Conservation (phyloP, 2,329 filamentous ascomycete species). For the Sarocladium strictum region DNA sequence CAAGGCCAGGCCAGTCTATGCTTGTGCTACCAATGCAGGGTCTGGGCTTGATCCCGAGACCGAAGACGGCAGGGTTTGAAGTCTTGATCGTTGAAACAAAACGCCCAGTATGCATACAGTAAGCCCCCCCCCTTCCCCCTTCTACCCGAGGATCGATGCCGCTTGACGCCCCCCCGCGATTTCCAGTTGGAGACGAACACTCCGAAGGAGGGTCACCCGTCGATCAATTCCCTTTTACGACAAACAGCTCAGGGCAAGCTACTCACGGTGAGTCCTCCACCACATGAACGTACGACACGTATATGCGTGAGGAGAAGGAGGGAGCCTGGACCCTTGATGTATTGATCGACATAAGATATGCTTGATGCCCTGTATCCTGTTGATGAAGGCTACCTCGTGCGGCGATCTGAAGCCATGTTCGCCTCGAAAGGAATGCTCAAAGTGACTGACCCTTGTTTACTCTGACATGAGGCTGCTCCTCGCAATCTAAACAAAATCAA, state of each 20-base stretch:
- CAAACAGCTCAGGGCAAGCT: neutral
- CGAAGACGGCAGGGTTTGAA: neutral
- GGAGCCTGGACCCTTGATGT: neutral
- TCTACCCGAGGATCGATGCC: neutral
- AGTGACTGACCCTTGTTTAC: neutral
- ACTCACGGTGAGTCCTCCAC: neutral
- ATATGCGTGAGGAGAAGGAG: too few species aligned
- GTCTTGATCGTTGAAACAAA: slow-evolving; percentile 4
- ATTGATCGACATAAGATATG: neutral
- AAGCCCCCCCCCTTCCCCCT: neutral
- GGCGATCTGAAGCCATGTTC: neutral
- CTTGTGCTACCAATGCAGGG: neutral
- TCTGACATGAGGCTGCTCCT: neutral
- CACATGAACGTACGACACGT: neutral
- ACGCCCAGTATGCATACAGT: neutral
- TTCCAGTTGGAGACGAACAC: slow-evolving; percentile 9
- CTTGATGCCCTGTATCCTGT: neutral
- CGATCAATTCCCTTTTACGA: slow-evolving; percentile 1
- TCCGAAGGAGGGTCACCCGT: neutral
- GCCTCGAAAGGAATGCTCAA: neutral
- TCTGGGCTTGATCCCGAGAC: neutral
- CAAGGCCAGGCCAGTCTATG: neutral
- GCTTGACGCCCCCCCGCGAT: neutral
- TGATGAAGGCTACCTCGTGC: neutral
- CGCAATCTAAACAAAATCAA: neutral